phyloP scores from a whole-genome alignment of 2,329 filamentous ascomycete species.

The Hypoxylon sp. region DNA sequence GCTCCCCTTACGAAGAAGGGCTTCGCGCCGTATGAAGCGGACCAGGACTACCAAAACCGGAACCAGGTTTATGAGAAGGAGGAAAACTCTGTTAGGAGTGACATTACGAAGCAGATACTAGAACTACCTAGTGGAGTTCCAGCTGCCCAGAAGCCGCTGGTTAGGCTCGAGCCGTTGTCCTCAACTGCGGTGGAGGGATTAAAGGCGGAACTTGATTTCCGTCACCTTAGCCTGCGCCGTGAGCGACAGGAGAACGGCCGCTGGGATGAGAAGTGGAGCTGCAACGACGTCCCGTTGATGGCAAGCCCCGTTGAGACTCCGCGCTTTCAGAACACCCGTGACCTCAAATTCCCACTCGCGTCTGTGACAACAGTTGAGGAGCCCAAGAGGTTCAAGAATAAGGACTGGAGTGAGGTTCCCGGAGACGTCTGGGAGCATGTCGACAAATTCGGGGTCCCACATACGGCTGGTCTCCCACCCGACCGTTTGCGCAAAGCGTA shows the following conservation, averaged over 20 bases:
- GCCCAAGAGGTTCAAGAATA: constrained; percentile 35
- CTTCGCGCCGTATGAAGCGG: constrained; percentile 9
- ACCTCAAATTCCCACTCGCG: constrained; percentile 42
- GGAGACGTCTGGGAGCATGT: constrained; percentile 34
- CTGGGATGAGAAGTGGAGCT: neutral
- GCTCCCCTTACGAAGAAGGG: constrained; percentile 49
- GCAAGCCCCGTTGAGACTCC: constrained; percentile 5
- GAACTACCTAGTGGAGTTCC: neutral
- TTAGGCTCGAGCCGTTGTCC: constrained; percentile 39
- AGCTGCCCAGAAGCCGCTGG: neutral
- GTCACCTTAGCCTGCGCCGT: constrained; percentile 1
- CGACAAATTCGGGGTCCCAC: constrained; percentile 38
- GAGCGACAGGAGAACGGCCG: neutral
- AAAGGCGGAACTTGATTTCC: constrained; percentile 34
- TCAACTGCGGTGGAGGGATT: constrained; percentile 36
- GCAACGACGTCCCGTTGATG: neutral
- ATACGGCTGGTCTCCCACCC: constrained; percentile 43
- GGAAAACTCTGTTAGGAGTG: neutral
- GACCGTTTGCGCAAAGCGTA: constrained; percentile 40
- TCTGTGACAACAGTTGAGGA: constrained; percentile 42
- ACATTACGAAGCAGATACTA: neutral
- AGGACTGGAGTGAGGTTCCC: constrained; percentile 32
- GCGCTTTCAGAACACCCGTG: neutral
- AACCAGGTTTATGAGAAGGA: neutral
- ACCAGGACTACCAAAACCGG: neutral